Base-by-base conservation (phyloP, 805 yeast species). In the Saturnispora serradocipensis region DNA sequence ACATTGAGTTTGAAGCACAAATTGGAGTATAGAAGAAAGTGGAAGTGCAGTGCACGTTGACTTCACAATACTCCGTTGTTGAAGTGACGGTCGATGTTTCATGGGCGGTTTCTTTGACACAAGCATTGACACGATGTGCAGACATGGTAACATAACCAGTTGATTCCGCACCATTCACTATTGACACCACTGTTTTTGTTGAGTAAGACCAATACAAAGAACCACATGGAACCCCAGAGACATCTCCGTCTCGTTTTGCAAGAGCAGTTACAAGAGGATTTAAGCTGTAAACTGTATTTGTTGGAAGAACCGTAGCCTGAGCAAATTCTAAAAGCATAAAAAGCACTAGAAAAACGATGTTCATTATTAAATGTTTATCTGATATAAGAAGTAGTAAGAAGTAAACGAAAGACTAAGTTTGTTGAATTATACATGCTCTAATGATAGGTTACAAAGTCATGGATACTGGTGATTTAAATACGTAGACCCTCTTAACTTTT, bases 21-120 rank as follows among this genome's bases (percentile, higher is more conserved):
- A 55, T 49, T 24, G 54, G 53, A 7, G 56, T 53, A 4, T 24
- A 15, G 44, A 48, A 55, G 8, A 51, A 50, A 6, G 54, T 55
- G 6, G 51, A 49, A 3, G 52, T 51, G 42, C 58, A 55, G 35
- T 53, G 58, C n/a, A 32, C 40, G 42, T 53, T 53, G 20, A 45
- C 49, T 8, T 51, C 56, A 53, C 58, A 55, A 45, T 53, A 52
- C 4, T 52, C 46, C 6, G 48, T 51, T 16, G 58, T 55, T 2
- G 58, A 55, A 32, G 46, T 35, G 15, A 25, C 45, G 20, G 54
- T 50, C 2, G 38, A 11, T 30, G 52, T 45, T 30, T 27, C 43
- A 4, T 30, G 22, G 9, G 34, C 22, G 15, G 43, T 32, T 25
- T 46, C 32, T 15, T 38, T 42, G 13, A 40, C 35, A 22, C 45